These are phyloP conservation scores for Verticillium tricorpus DNA, from an alignment of 2,329 filamentous ascomycete genomes.

Conservation along the genomic window DNA sequence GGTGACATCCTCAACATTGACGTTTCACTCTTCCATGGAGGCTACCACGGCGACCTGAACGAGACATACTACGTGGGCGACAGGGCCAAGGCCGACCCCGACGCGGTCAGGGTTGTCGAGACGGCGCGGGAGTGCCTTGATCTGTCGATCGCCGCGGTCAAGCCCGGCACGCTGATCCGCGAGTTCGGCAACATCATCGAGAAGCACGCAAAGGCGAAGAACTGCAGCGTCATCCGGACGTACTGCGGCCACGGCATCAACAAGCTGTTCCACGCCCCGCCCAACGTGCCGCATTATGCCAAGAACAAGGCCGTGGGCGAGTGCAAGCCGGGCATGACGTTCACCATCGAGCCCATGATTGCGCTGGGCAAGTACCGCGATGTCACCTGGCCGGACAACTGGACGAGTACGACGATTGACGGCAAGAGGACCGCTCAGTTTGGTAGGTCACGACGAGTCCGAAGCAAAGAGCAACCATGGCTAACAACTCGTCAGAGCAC, in stretches of 20 bases:
- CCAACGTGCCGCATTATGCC: constrained; percentile 93
- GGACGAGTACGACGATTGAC: constrained; percentile 92
- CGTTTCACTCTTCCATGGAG: constrained; percentile 87
- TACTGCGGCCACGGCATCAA: constrained; percentile 98
- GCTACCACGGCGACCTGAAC: constrained; percentile 94
- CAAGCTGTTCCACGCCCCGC: constrained; percentile 85
- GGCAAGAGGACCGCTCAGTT: constrained; percentile 91
- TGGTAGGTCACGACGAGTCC: constrained; percentile 44
- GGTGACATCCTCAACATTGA: constrained; percentile 98
- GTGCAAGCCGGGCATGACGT: constrained; percentile 95
- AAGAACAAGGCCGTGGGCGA: constrained; percentile 97
- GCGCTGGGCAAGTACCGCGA: constrained; percentile 86
- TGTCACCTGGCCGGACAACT: constrained; percentile 97
- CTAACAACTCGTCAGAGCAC: constrained; percentile 54
- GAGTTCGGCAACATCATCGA: constrained; percentile 95
- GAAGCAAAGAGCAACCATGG: constrained; percentile 58
- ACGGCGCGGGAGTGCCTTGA: constrained; percentile 84
- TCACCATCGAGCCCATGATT: constrained; percentile 99
- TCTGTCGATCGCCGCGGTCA: constrained; percentile 86
- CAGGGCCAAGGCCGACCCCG: constrained; percentile 75
- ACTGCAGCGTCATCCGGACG: constrained; percentile 88
- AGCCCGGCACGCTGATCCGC: constrained; percentile 87
- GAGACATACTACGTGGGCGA: constrained; percentile 98
- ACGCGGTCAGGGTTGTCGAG: constrained; percentile 87
- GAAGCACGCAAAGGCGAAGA: constrained; percentile 80